Evolutionary conservation across 2,329 filamentous ascomycete genomes (phyloP), one percentile per base, ranked within the genome.

Genomic region (Teratosphaeria zuluensis): DNA sequence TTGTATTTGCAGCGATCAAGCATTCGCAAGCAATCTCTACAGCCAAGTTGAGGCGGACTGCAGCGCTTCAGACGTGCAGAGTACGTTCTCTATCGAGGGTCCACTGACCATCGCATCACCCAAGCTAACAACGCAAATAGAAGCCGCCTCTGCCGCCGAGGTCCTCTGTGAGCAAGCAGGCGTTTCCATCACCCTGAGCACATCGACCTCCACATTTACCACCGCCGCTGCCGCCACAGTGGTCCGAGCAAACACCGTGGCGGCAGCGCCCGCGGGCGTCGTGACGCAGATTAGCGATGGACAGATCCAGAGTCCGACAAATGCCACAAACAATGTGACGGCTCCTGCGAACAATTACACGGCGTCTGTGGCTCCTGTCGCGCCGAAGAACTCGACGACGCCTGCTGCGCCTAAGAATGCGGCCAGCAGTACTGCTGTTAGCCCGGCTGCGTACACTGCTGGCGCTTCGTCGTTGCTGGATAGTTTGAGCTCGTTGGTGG

Each of bases 241-340:
- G 6, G 57, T 55, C 28, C 53, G 52, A n/a, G 65, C 62, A 61
- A 63, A 63, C 59, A 38, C 58, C 42, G 24, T 58, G 8, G 58
- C 58, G 16, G 55, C 59, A 19, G 60, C 5, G 60, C 64, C 53
- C 62, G 64, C n/a, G 51, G 58, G 42, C 48, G 28, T 54, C 6
- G 57, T 57, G n/a, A 57, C 54, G 30, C 66, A 63, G 62, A 64
- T 64, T 56, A 35, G 57, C 33, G 67, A 69, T 53, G 67, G 67
- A 24, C 66, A 68, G 61, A 24, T 62, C 57, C 62, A 64, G 56
- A 48, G 42, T 19, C 42, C 42, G n/a, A 48, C 42, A 5, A 21
- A 48, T n/a, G 42, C 19, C 42, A 48, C 42, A n/a, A 48, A 48
- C 19, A 8, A 48, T 48, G 42, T 48, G 35, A 42, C 35, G 3